These are phyloP conservation scores for Torulaspora gathmanii DNA, from an alignment of 805 yeast species.

Conservation along the genomic window DNA sequence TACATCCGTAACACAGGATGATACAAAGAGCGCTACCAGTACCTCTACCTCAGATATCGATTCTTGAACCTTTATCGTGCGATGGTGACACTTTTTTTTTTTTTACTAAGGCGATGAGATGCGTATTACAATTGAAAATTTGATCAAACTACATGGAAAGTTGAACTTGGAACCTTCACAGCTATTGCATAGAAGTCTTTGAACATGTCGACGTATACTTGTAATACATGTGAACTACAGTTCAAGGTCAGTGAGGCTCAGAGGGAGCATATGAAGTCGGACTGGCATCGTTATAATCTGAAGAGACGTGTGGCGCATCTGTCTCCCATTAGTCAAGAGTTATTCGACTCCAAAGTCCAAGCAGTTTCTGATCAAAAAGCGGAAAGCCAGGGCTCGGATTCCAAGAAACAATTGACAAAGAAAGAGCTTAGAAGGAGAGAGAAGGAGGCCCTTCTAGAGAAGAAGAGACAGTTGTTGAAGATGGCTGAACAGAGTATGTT, in stretches of 20 bases:
- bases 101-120: slow-evolving; percentile 7
- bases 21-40: not conserved
- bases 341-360: slow-evolving; percentile 65
- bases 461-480: slow-evolving; percentile 40
- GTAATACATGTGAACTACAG: slow-evolving; percentile 82
- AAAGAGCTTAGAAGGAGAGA: slow-evolving; percentile 41
- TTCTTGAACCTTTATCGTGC: not conserved
- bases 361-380: slow-evolving; percentile 27
- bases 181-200: not conserved
- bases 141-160: not conserved
- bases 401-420: slow-evolving; percentile 37
- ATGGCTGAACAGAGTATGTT: slow-evolving; percentile 40
- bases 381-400: slow-evolving; percentile 12
- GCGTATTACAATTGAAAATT: slow-evolving; percentile 4
- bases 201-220: slow-evolving; percentile 46
- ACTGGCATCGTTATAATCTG: slow-evolving; percentile 96
- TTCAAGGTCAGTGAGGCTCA: slow-evolving; percentile 75
- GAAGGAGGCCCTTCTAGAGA: slow-evolving; percentile 41
- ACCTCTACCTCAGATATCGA: not conserved
- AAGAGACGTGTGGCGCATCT: slow-evolving; percentile 88
- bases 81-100: slow-evolving; percentile 2
- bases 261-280: slow-evolving; percentile 90
- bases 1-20: not conserved
- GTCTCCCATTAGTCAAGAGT: slow-evolving; percentile 64
- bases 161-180: not conserved